Conservation (phyloP, 2,329 filamentous ascomycete species). For the Phialophora macrospora region DNA sequence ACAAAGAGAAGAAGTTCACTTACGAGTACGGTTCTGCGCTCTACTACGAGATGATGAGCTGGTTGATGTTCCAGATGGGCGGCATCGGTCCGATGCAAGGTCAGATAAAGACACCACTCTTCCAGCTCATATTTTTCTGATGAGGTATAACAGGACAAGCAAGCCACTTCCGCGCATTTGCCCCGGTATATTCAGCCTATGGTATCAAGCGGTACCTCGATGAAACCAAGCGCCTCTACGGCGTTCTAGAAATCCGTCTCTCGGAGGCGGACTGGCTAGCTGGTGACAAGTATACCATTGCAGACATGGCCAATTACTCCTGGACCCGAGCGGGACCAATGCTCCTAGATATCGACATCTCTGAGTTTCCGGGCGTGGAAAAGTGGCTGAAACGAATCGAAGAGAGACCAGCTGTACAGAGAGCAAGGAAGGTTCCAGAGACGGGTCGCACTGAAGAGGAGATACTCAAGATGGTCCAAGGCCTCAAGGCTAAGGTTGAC, state of each 20-base stretch:
- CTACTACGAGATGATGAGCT: conserved; percentile 52
- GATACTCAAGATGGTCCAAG: conserved; percentile 17
- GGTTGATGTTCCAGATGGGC: conserved; percentile 54
- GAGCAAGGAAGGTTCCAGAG: conserved; percentile 26
- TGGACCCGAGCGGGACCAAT: conserved; percentile 47
- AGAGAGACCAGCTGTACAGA: conserved; percentile 42
- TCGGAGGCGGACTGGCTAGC: conserved; percentile 51
- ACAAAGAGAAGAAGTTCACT: conserved; percentile 49
- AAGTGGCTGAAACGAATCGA: conserved; percentile 43
- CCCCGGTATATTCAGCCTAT: conserved; percentile 51
- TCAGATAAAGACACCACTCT: not conserved
- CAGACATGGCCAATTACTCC: conserved; percentile 53
- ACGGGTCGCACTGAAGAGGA: conserved; percentile 15
- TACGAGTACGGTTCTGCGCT: conserved; percentile 51
- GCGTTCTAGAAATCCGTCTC: conserved; percentile 53
- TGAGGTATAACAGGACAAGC: conserved; percentile 47
- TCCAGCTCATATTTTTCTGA: not conserved
- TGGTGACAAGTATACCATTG: conserved; percentile 54
- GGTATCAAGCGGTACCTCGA: conserved; percentile 55
- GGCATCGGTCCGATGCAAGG: conserved; percentile 49
- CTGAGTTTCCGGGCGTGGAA: conserved; percentile 43
- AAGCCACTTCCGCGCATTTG: conserved; percentile 55
- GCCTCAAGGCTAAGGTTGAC: conserved; percentile 29
- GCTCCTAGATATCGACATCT: conserved; percentile 42
- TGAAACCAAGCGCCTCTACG: conserved; percentile 55